phyloP scores from a whole-genome alignment of 495 filamentous ascomycete genomes.

The Xylaria palmicola region DNA sequence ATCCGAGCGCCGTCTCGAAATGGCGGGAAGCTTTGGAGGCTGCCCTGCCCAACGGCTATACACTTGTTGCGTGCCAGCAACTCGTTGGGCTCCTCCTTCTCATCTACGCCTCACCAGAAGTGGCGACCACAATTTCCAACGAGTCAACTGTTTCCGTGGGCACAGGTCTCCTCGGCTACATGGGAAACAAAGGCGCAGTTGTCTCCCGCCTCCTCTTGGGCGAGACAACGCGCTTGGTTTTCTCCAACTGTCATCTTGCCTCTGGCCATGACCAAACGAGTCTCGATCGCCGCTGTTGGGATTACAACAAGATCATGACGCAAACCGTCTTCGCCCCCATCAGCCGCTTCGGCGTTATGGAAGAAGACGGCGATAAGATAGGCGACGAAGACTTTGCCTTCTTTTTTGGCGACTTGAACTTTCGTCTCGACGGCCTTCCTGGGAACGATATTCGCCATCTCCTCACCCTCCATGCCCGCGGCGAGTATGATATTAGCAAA shows the following conservation, averaged over 20 bases:
- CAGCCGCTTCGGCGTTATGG: slow-evolving; percentile 53
- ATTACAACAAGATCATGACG: slow-evolving; percentile 71
- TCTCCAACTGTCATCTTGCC: slow-evolving; percentile 87
- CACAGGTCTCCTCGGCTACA: slow-evolving; percentile 73
- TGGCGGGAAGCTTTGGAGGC: slow-evolving; percentile 75
- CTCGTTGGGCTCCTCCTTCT: slow-evolving; percentile 83
- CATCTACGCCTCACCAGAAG: slow-evolving; percentile 75
- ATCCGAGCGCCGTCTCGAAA: slow-evolving; percentile 64
- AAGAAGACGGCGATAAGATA: slow-evolving; percentile 63
- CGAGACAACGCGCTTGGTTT: slow-evolving; percentile 82
- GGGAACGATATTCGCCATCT: slow-evolving; percentile 87
- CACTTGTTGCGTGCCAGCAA: slow-evolving; percentile 75
- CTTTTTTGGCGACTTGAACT: slow-evolving; percentile 98
- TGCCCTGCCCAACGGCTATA: slow-evolving; percentile 74
- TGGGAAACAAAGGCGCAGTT: slow-evolving; percentile 95
- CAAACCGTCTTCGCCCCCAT: slow-evolving; percentile 76
- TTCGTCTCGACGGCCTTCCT: slow-evolving; percentile 82
- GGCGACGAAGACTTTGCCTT: slow-evolving; percentile 91
- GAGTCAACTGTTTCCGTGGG: slow-evolving; percentile 77
- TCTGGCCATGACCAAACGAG: slow-evolving; percentile 76
- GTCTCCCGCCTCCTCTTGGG: slow-evolving; percentile 80
- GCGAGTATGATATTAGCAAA: slow-evolving; percentile 65
- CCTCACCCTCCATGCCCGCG: slow-evolving; percentile 75
- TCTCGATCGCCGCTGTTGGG: slow-evolving; percentile 86
- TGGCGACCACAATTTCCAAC: slow-evolving; percentile 68